Evolutionary conservation across 1,284 basidiomycete genomes (phyloP), one percentile per base, ranked within the genome.

Genomic region (Phellopilus nigrolimitatus): DNA sequence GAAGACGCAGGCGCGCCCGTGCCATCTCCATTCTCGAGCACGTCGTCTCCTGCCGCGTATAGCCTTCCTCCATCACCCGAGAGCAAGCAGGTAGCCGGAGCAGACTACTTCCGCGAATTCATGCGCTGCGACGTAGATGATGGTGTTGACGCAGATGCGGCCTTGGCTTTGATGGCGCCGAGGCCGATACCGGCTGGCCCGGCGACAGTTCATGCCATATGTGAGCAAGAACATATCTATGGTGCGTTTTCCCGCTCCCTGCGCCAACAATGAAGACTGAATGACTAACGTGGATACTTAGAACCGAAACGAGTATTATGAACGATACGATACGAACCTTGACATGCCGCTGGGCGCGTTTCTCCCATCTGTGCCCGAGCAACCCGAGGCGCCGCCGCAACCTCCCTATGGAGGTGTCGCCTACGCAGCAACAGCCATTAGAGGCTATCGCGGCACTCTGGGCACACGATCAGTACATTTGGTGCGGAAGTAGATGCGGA

Each of bases 241-340:
- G n/a, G n/a, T n/a, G n/a, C n/a, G n/a, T n/a, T n/a, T n/a, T n/a
- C n/a, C n/a, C n/a, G n/a, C n/a, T n/a, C n/a, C n/a, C n/a, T n/a
- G n/a, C n/a, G n/a, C n/a, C n/a, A n/a, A n/a, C n/a, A 12, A 21
- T n/a, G n/a, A n/a, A 12, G 12, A 41, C 24, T 21, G 2, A 15
- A 17, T 10, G 8, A 39, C 27, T 6, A 10, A 31, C 4, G n/a
- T n/a, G n/a, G 10, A 12, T 22, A 28, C 28, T 28, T 30, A 27
- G 15, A 19, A 19, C 31, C 21, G 31, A 21, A 19, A 30, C 31
- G 42, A 44, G 17, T 31, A 7, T 15, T 27, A 30, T 17, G 15
- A 44, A 44, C 8, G n/a, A n/a, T 44, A 44, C 25, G 42, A 31
- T 22, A 31, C 42, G 27, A 44, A 44, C 42, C 34, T 37, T 37